Evolutionary conservation across 2,329 filamentous ascomycete genomes (phyloP).

Genomic region (Cadophora sp.): DNA sequence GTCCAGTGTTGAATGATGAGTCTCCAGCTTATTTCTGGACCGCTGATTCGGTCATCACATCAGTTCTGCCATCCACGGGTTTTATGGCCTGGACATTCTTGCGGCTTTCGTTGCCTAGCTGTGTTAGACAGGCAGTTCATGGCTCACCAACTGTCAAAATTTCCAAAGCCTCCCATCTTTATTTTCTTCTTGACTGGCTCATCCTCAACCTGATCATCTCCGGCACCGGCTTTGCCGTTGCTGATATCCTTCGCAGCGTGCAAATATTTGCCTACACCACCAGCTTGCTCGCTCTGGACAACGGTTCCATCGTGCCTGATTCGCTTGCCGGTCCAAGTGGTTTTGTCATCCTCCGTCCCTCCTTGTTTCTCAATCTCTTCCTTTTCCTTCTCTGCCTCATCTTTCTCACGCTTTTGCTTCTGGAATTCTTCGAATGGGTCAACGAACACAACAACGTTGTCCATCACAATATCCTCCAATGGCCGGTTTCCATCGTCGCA

Average conservation of each 20-base stretch:
- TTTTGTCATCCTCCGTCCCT: slow-evolving; percentile 84
- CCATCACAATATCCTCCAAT: slow-evolving; percentile 78
- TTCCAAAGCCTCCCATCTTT: slow-evolving; percentile 84
- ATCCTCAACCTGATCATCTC: slow-evolving; percentile 67
- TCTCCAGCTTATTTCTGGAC: neutral
- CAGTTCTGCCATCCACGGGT: neutral
- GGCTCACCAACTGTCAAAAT: slow-evolving; percentile 92
- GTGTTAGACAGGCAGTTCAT: too few species aligned
- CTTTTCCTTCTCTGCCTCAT: slow-evolving; percentile 61
- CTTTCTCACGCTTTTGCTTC: slow-evolving; percentile 72
- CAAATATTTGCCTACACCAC: slow-evolving; percentile 80
- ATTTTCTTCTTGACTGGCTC: slow-evolving; percentile 83
- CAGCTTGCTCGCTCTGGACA: slow-evolving; percentile 50
- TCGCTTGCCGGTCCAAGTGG: slow-evolving; percentile 96
- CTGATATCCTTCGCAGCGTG: slow-evolving; percentile 55
- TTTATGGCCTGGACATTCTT: neutral
- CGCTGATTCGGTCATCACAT: neutral
- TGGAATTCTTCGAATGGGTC: slow-evolving; percentile 96
- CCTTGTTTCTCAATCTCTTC: slow-evolving; percentile 69
- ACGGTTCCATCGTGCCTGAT: slow-evolving; percentile 72
- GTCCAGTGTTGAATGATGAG: neutral
- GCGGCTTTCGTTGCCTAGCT: neutral
- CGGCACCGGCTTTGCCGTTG: slow-evolving; percentile 56
- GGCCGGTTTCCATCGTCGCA: slow-evolving; percentile 80
- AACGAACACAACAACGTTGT: slow-evolving; percentile 84